Base-by-base conservation (phyloP, 495 filamentous ascomycete genomes). In the Talaromyces wortmannii region DNA sequence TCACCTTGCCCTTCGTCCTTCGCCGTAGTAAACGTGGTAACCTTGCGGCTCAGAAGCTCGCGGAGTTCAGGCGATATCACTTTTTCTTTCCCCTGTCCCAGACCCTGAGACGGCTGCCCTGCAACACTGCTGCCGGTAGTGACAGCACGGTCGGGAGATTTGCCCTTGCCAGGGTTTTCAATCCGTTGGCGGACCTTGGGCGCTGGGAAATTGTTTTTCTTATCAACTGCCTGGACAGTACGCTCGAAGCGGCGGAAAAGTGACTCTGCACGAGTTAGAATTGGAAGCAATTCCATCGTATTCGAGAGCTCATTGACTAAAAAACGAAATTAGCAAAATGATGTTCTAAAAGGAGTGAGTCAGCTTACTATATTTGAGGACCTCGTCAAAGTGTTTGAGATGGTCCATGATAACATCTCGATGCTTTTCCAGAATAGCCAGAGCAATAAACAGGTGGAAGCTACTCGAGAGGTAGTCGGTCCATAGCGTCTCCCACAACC, bases 401-500 rank as follows among this genome's bases (percentile, higher is more conserved):
- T 97, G 94, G 33, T 85, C 82, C 87, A 98, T 96, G 49, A 98
- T 96, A 4, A 97, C 88, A 59, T 87, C 83, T 23, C 94, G 75
- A 67, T 98, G 95, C 67, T 91, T 94, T 74, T 98, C 95, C n/a
- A 98, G 67, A 43, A 98, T 94, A 0, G 92, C 92, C 13, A 98
- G 70, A 0, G 94, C 94, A 52, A 98, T 81, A 65, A 98, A 97
- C 3, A 98, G 75, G 65, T 97, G 95, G 73, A 96, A 97, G 62
- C 85, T 88, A 60, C 88, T 88, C 67, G 82, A 88, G 50, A 89
- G 67, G 59, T 86, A 96, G 64, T 97, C 92, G 30, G 95, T 97
- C 95, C 94, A 97, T 3, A 98, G 76, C 2, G 80, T 78, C 70
- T 98, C 94, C 92, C 94, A 98, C 7, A 98, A 76, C 17, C 87